Conservation (phyloP, 805 yeast species). For the Starmerella stellata region DNA sequence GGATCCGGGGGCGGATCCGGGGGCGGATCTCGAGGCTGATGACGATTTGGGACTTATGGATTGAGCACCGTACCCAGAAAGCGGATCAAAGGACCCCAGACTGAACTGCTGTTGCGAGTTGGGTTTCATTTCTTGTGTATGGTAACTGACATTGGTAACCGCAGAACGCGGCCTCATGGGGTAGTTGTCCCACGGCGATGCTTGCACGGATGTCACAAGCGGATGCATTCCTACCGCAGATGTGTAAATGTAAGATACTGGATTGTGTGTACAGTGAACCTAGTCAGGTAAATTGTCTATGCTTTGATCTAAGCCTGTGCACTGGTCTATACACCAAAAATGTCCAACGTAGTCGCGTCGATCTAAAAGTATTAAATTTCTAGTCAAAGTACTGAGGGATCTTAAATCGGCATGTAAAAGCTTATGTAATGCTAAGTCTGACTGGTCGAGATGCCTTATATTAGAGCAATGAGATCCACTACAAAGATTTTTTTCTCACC, state of each 20-base stretch:
- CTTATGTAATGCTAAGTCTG: no score
- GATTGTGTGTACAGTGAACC: no score
- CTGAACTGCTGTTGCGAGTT: no score
- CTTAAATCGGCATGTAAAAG: background rate
- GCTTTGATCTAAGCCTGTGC: background rate
- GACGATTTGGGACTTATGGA: no score
- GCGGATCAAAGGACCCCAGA: no score
- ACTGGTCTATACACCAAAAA: background rate
- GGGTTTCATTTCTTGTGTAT: background rate
- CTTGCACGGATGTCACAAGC: constrained; percentile 3
- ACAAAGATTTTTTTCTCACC: no score
- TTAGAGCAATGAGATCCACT: no score
- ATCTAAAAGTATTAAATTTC: background rate
- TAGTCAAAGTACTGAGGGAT: background rate
- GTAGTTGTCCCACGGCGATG: constrained; percentile 6
- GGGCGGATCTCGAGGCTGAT: background rate
- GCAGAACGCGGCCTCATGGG: constrained; percentile 3
- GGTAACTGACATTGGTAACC: background rate
- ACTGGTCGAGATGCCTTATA: no score
- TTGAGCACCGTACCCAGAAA: no score
- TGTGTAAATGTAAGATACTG: no score
- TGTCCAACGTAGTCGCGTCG: background rate
- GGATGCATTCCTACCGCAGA: constrained; percentile 6
- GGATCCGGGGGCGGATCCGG: background rate
- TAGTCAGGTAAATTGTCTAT: no score